Evolutionary conservation across 73 alveolate genomes (phyloP), one percentile per base, ranked within the genome.

Genomic region (Paramecium bursaria): DNA sequence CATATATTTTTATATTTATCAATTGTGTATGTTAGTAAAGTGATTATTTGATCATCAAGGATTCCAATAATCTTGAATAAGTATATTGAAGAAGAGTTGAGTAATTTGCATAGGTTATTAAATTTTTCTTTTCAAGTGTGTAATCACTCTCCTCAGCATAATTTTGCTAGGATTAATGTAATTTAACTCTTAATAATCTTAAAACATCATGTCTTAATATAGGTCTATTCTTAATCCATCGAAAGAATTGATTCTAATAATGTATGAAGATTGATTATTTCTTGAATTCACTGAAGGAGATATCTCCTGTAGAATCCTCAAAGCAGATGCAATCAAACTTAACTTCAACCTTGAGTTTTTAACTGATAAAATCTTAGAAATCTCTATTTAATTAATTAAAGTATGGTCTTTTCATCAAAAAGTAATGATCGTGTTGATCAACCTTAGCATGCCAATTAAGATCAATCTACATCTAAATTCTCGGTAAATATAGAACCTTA

Each of bases 141-240:
- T 57, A 7, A 57, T 30, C 33, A 1, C 33, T 26, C 49, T 30
- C 33, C 17, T 30, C 76, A 9, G n/a, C n/a, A n/a, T n/a, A n/a
- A n/a, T n/a, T n/a, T n/a, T 57, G 10, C 3, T 48, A 50, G 11
- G 33, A 30, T 27, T 23, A 13, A 27, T 57, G 27, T 25, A 67
- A 25, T 67, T 67, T 35, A 15, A 42, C 55, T 10, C 60, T 21
- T 30, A 67, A 42, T 47, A 42, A 39, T 19, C 82, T 67, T 17
- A 67, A 42, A 0, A 33, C 42, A 67, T 67, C 82, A 39, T 67
- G 82, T 67, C 82, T 67, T 5, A 67, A 42, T 1, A 67, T 67
- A 7, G 82, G 82, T 67, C 82, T 67, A 67, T 67, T 67, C 57
- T 67, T 67, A 10, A 67, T 21, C 82, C 82, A 67, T 19, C 82